These are phyloP conservation scores for Jackrogersella minutella DNA, from an alignment of 495 filamentous ascomycete species.

Conservation along the genomic window DNA sequence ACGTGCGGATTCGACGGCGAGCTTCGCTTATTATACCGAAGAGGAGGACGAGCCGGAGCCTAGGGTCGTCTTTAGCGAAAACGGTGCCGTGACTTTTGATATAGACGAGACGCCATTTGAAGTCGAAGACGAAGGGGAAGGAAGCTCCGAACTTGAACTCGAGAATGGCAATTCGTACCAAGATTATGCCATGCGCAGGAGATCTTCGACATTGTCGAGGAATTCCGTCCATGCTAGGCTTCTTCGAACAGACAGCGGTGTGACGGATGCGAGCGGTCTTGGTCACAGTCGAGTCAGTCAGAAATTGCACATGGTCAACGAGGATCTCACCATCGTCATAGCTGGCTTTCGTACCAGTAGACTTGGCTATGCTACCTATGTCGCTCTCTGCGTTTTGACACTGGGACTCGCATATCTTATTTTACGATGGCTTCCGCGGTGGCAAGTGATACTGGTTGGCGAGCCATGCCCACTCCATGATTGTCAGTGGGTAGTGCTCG, in stretches of 20 bases:
- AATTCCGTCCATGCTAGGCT: conserved; percentile 75
- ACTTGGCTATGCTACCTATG: conserved; percentile 72
- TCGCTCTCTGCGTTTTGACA: conserved; percentile 71
- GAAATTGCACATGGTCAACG: conserved; percentile 89
- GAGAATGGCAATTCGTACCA: conserved; percentile 48
- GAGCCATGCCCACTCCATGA: conserved; percentile 69
- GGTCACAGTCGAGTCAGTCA: conserved; percentile 72
- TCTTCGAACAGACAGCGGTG: conserved; percentile 67
- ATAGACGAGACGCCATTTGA: conserved; percentile 55
- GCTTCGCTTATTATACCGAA: conserved; percentile 87
- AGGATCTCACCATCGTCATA: conserved; percentile 92
- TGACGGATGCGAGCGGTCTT: conserved; percentile 66
- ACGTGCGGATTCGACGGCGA: conserved; percentile 83
- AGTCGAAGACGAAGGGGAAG: conserved; percentile 47
- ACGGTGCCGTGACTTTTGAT: conserved; percentile 35
- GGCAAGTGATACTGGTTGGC: conserved; percentile 81
- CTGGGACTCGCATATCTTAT: conserved; percentile 82
- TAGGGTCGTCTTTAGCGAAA: conserved; percentile 18
- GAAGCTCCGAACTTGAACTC: conserved; percentile 51
- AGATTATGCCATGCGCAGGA: conserved; percentile 52
- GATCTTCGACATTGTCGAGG: conserved; percentile 58
- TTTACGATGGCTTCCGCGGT: conserved; percentile 88
- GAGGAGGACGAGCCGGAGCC: conserved; percentile 58
- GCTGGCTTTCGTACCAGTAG: conserved; percentile 84
- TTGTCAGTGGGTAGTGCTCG: conserved; percentile 90